Evolutionary conservation across 1,139 yeast genomes (phyloP).

Genomic region (Scheffersomyces parashehatae): DNA sequence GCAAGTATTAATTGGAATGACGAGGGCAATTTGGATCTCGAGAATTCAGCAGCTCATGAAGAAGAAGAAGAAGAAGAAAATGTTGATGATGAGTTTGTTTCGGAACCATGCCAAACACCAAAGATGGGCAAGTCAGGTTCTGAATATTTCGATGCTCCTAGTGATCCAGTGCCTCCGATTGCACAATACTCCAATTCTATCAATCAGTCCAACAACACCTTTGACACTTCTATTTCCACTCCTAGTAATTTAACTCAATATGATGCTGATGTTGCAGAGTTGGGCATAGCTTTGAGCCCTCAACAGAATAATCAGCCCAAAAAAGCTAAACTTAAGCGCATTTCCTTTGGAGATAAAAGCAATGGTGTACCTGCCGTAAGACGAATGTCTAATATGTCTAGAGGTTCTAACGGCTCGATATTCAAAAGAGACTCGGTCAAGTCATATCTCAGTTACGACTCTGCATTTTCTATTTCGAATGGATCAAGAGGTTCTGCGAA

Average conservation of each 20-base stretch:
- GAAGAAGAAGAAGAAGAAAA: conserved; percentile 9
- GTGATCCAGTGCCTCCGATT: conserved; percentile 13
- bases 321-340: conserved; percentile 18
- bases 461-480: conserved; percentile 47
- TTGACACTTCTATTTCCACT: conserved; percentile 35
- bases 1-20: conserved; percentile 49
- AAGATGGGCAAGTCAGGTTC: conserved; percentile 14
- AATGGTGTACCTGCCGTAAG: conserved; percentile 11
- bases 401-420: conserved; percentile 29
- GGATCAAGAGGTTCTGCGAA: conserved; percentile 18
- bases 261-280: conserved; percentile 45
- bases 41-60: conserved; percentile 19
- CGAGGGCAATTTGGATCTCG: conserved; percentile 32
- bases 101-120: not conserved
- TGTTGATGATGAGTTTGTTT: conserved; percentile 4
- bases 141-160: conserved; percentile 19
- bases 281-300: conserved; percentile 49
- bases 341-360: conserved; percentile 24
- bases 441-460: conserved; percentile 58
- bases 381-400: conserved; percentile 24
- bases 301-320: conserved; percentile 23
- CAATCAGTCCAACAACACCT: conserved; percentile 18
- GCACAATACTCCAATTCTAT: conserved; percentile 6
- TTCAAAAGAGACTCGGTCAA: conserved; percentile 41
- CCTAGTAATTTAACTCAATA: conserved; percentile 45